Conservation (phyloP, 2,329 filamentous ascomycete genomes). For the Alternaria incomplexa region DNA sequence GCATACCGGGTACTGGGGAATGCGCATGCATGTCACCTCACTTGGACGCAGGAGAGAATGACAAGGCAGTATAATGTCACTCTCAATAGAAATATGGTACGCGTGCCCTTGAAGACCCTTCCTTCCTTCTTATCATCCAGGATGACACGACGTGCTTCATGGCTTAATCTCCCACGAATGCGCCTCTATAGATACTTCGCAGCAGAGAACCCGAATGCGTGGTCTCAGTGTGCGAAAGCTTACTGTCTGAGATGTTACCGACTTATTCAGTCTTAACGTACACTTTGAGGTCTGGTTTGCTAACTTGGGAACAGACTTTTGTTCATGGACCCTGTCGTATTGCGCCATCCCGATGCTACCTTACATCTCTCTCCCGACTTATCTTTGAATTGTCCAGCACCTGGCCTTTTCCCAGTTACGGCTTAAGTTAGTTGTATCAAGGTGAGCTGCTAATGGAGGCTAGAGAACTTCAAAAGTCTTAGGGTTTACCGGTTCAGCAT, state of each 20-base stretch:
- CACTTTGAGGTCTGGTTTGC: background rate
- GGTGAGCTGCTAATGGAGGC: background rate
- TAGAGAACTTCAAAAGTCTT: background rate
- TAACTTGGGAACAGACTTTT: background rate
- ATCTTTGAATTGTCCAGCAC: background rate
- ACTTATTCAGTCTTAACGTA: background rate
- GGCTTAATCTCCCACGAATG: constrained; percentile 4
- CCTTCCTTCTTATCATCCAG: background rate
- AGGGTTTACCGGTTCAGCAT: background rate
- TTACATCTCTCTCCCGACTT: background rate
- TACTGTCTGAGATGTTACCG: constrained; percentile 4
- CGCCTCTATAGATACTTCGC: constrained; percentile 11
- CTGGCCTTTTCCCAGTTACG: background rate
- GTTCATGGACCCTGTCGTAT: background rate
- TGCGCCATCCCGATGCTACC: background rate
- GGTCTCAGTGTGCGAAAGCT: constrained; percentile 12
- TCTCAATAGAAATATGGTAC: background rate
- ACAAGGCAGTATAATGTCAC: background rate
- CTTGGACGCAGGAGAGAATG: background rate
- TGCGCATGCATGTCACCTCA: background rate
- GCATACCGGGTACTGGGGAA: background rate
- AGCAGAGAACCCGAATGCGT: constrained; percentile 6
- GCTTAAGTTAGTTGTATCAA: background rate
- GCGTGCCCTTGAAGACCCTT: background rate
- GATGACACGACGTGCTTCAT: background rate